Conservation (phyloP, 2,329 filamentous ascomycete genomes). For the Cordyceps militaris region DNA sequence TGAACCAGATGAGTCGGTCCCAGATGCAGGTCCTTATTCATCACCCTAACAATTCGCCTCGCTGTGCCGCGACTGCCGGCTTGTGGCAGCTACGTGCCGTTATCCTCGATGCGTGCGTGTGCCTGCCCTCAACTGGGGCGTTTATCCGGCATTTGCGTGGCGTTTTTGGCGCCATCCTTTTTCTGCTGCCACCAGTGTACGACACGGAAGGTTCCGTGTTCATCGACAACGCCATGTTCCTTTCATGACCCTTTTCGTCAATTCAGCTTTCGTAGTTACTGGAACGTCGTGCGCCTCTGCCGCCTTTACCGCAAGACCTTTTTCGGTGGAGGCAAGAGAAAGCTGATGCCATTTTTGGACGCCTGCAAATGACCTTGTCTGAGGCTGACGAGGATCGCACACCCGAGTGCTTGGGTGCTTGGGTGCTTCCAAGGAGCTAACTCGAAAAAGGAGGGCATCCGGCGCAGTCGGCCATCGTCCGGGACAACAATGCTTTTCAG, state of each 20-base stretch:
- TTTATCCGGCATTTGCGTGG: neutral
- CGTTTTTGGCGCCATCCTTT: neutral
- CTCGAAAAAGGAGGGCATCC: neutral
- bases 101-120: neutral
- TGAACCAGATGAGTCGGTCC: neutral
- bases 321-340: constrained; percentile 1
- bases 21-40: neutral
- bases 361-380: neutral
- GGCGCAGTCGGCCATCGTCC: constrained; percentile 10
- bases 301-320: constrained; percentile 4
- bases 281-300: constrained; percentile 4
- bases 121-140: neutral
- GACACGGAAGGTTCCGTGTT: neutral
- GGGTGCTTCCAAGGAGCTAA: neutral
- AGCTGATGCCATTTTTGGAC: constrained; percentile 3
- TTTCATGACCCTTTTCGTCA: neutral
- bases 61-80: constrained; percentile 4
- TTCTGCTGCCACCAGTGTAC: neutral
- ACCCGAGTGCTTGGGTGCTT: constrained; percentile 1
- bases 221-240: neutral
- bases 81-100: constrained; percentile 8
- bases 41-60: neutral
- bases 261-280: neutral
- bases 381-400: neutral
- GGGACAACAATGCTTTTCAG: neutral